Base-by-base conservation (phyloP, 73 alveolate genomes). In the Stentor coeruleus region DNA sequence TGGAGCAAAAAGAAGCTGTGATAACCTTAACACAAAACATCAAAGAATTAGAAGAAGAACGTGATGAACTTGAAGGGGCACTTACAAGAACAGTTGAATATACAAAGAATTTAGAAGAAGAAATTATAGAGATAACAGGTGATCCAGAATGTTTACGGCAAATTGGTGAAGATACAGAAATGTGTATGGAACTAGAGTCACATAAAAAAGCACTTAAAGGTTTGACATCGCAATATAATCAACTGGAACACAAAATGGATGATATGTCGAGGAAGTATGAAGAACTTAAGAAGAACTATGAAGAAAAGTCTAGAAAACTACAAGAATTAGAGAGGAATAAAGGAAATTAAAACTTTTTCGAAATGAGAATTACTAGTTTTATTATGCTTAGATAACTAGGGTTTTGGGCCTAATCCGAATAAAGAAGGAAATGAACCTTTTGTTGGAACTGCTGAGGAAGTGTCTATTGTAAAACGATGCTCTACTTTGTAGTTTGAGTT, bases 181-280 rank as follows among this genome's bases (percentile, higher is more conserved):
- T 66, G 79, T 15, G n/a, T 1, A 20, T 66, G 41, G 79, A 66
- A 66, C 37, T 66, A 26, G 79, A 66, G 79, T 66, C 79, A 33
- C 79, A 66, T 31, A 66, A 66, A 66, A 66, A 66, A 33, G 79
- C 79, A 66, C 37, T 66, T 20, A 66, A 66, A 66, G 79, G 79
- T 20, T 40, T 66, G 36, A 66, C 79, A 28, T 66, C 79, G 33
- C 79, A 66, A 33, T 66, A 66, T 31, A 66, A 66, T 2, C 79
- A 66, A 31, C 79, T 66, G n/a, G 79, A 66, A 66, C n/a, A 31
- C n/a, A 66, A 33, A 2, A 1, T 66, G 41, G 79, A 66, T 20
- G 39, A 66, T 2, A 26, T 66, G 37, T 28, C 36, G 14, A 66
- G 0, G 79, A 40, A 66, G 41, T 20, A 66, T 66, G 37, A 66